phyloP scores from a whole-genome alignment of 2,329 filamentous ascomycete genomes.

The Colletotrichum cuscutae region DNA sequence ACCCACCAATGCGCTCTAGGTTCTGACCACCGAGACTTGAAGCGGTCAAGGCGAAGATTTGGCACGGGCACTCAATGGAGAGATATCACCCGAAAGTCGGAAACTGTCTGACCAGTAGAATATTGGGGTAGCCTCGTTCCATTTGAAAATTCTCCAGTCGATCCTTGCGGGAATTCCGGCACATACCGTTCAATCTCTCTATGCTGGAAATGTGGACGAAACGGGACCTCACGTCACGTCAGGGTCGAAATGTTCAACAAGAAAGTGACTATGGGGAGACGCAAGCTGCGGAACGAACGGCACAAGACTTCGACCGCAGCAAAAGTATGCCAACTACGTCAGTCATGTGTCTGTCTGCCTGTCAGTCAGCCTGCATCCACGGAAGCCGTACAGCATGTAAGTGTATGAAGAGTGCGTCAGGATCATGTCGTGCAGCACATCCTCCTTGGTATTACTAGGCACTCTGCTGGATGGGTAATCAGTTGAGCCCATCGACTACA shows the following conservation, averaged over 20 bases:
- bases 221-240: background rate
- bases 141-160: conserved; percentile 11
- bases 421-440: conserved; percentile 29
- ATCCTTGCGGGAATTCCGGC: conserved; percentile 5
- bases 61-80: conserved; percentile 12
- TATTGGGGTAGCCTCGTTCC: background rate
- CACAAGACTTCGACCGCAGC: background rate
- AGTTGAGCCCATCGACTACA: background rate
- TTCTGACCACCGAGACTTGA: conserved; percentile 27
- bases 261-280: background rate
- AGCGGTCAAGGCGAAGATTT: conserved; percentile 34
- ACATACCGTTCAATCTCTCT: conserved; percentile 2
- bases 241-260: background rate
- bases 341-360: conserved; percentile 23
- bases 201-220: background rate
- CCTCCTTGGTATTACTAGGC: conserved; percentile 11
- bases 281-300: background rate
- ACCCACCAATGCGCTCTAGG: conserved; percentile 24
- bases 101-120: background rate
- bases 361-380: conserved; percentile 23
- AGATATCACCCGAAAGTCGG: conserved; percentile 6
- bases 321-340: conserved; percentile 27
- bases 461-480: background rate
- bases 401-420: conserved; percentile 18
- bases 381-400: conserved; percentile 7